Evolutionary conservation across 148 eudicot species (phyloP).

Genomic region (Camellia japonica): DNA sequence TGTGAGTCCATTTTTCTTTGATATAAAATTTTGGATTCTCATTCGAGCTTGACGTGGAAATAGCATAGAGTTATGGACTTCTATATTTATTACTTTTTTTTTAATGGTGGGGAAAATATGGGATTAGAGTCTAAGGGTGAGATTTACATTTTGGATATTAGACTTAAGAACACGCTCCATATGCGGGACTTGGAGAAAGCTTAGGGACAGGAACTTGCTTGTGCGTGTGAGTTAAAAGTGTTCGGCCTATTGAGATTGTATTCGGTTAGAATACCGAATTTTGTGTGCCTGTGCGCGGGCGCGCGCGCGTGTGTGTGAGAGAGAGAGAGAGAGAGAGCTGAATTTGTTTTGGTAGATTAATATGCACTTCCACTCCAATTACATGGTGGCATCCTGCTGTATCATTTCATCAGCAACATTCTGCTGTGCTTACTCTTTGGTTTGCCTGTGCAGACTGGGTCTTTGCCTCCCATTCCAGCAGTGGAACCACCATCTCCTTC

Average conservation of each 20-base stretch:
- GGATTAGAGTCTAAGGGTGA: background rate
- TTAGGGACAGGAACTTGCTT: background rate
- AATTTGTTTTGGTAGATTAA: background rate
- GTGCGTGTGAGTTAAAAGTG: too few species aligned
- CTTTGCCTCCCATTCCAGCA: constrained; percentile 41
- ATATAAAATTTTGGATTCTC: background rate
- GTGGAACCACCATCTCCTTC: constrained; percentile 59
- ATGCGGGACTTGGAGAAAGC: background rate
- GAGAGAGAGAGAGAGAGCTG: background rate
- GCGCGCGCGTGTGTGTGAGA: too few species aligned
- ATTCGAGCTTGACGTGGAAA: background rate
- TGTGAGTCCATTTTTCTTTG: background rate
- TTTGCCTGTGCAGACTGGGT: constrained; percentile 42
- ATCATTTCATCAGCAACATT: background rate
- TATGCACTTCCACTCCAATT: background rate
- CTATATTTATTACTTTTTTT: background rate
- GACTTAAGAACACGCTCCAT: background rate
- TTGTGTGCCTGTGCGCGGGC: too few species aligned
- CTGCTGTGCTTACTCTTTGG: background rate
- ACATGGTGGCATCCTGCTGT: background rate
- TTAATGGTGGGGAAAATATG: background rate
- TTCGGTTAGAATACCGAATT: too few species aligned
- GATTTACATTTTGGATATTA: background rate
- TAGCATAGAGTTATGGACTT: background rate
- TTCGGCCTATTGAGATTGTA: too few species aligned